phyloP scores from a whole-genome alignment of 2,329 filamentous ascomycete genomes.

The Boeremia lycopersici region DNA sequence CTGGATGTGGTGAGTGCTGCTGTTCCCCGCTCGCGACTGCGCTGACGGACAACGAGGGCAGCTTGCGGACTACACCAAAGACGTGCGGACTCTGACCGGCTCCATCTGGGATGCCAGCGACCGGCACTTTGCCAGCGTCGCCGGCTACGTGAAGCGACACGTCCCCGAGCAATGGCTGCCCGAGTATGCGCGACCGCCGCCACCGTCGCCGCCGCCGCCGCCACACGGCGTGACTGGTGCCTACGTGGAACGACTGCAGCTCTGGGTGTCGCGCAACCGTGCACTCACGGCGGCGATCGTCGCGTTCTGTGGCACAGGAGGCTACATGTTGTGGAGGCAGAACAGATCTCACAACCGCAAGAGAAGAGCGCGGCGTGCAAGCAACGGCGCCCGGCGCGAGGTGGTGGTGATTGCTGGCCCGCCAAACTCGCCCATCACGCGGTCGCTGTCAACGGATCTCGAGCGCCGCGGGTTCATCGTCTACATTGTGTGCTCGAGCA shows the following conservation, averaged over 20 bases:
- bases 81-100: slow-evolving; percentile 72
- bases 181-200: slow-evolving; percentile 66
- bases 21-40: slow-evolving; percentile 16
- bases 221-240: slow-evolving; percentile 51
- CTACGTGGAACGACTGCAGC: slow-evolving; percentile 64
- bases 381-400: slow-evolving; percentile 84
- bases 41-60: slow-evolving; percentile 37
- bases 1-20: slow-evolving; percentile 71
- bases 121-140: slow-evolving; percentile 77
- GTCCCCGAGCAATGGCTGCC: slow-evolving; percentile 75
- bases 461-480: slow-evolving; percentile 93
- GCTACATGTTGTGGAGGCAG: slow-evolving; percentile 63
- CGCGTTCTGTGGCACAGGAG: slow-evolving; percentile 70
- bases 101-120: slow-evolving; percentile 82
- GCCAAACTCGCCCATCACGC: slow-evolving; percentile 80
- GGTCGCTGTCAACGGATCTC: slow-evolving; percentile 81
- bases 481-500: slow-evolving; percentile 83
- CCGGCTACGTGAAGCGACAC: slow-evolving; percentile 71
- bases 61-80: slow-evolving; percentile 65
- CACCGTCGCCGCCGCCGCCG: slow-evolving; percentile 57
- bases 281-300: slow-evolving; percentile 74
- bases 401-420: slow-evolving; percentile 90
- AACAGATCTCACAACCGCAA: slow-evolving; percentile 65
- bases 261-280: slow-evolving; percentile 76
- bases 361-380: slow-evolving; percentile 77